A percentile compares a stretch with the other conserved stretches of the same genome.
Conservation (phyloP, 2,329 filamentous ascomycete genomes). For the Scopulariopsis brevicaulis region DNA sequence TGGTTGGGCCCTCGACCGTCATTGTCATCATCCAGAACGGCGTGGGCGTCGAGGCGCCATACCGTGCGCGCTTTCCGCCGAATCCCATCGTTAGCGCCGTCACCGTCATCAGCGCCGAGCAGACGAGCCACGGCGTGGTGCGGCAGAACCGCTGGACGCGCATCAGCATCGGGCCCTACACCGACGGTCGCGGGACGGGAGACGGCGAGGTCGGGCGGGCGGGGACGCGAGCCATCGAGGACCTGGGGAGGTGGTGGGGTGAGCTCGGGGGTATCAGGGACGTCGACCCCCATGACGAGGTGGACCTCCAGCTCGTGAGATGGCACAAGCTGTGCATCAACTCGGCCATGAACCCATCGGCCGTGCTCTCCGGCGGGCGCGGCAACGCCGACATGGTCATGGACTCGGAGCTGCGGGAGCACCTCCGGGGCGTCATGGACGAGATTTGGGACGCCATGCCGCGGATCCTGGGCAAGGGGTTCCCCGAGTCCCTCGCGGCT, state of each 20-base stretch:
- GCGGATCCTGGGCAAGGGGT: slow-evolving; percentile 46
- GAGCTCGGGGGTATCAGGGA: slow-evolving; percentile 50
- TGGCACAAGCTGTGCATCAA: slow-evolving; percentile 75
- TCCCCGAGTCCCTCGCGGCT: slow-evolving; percentile 45
- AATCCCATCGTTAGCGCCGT: slow-evolving; percentile 56
- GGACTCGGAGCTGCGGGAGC: slow-evolving; percentile 49
- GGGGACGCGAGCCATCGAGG: slow-evolving; percentile 5
- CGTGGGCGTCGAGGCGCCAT: slow-evolving; percentile 58
- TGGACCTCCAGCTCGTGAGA: slow-evolving; percentile 56
- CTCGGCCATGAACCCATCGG: slow-evolving; percentile 62
- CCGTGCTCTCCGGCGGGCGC: slow-evolving; percentile 52
- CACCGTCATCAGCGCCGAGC: slow-evolving; percentile 58
- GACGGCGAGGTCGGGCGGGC: slow-evolving; percentile 25
- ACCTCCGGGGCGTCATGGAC: slow-evolving; percentile 55
- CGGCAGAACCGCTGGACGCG: slow-evolving; percentile 65
- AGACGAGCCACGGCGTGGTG: slow-evolving; percentile 49
- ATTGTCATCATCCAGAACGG: slow-evolving; percentile 63
- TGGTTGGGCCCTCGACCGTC: slow-evolving; percentile 41
- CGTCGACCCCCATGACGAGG: slow-evolving; percentile 50
- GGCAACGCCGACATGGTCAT: slow-evolving; percentile 55
- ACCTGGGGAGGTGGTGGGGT: slow-evolving; percentile 42
- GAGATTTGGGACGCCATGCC: slow-evolving; percentile 57
- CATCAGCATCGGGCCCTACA: slow-evolving; percentile 58
- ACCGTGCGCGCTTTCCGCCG: slow-evolving; percentile 46
- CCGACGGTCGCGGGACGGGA: slow-evolving; percentile 32